phyloP scores from a whole-genome alignment of 257 asterid species.

The Voacanga thouarsii region DNA sequence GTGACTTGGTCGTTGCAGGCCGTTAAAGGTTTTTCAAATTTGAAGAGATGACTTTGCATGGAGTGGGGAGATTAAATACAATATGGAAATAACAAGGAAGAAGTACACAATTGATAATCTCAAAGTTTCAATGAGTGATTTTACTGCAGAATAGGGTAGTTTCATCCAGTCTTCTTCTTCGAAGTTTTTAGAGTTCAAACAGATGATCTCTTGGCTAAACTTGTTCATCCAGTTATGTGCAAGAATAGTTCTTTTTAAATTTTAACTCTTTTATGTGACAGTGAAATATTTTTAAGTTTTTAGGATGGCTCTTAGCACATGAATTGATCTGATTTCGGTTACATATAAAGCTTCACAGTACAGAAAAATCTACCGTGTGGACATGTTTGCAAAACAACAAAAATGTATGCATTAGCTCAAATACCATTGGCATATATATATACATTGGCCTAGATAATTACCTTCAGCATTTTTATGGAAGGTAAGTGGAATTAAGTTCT shows the following conservation, averaged over 20 bases:
- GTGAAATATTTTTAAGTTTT: not conserved
- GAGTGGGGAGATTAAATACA: not conserved
- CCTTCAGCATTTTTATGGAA: conserved; percentile 95
- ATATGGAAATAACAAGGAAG: not conserved
- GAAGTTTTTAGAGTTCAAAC: not conserved
- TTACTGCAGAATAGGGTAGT: not conserved
- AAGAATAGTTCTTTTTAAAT: not conserved
- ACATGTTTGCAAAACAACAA: no score
- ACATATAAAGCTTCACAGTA: not conserved
- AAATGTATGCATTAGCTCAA: not conserved
- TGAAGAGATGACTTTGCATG: not conserved
- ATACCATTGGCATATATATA: no score
- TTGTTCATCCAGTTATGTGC: not conserved
- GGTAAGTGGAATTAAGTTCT: conserved; percentile 66
- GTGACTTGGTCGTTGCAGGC: not conserved
- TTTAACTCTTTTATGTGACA: not conserved
- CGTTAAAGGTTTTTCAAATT: not conserved
- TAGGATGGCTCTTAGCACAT: not conserved
- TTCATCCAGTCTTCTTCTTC: not conserved
- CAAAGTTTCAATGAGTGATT: not conserved
- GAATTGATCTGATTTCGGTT: not conserved
- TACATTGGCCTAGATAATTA: not conserved
- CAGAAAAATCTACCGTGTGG: not conserved
- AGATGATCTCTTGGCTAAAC: not conserved
- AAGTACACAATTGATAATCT: not conserved